Percentiles rank a stretch among this genome's conserved stretches.
phyloP scores from a whole-genome alignment of 2,329 filamentous ascomycete genomes.

The Myriosclerotinia curreyana region DNA sequence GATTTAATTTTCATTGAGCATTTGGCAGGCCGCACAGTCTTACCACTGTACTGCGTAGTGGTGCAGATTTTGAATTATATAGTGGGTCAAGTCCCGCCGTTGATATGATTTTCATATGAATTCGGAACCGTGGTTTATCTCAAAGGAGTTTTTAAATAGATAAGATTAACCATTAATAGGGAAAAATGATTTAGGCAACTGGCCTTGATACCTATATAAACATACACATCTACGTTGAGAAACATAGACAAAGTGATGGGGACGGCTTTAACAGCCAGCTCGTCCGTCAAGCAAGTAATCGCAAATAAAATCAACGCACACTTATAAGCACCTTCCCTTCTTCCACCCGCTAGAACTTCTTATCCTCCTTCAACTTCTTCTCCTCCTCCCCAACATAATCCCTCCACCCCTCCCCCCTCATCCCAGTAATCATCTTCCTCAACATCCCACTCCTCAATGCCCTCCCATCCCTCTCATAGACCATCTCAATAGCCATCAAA shows the following conservation, averaged over 20 bases:
- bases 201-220: conserved; percentile 13
- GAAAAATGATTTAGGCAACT: background rate
- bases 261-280: background rate
- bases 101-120: no score
- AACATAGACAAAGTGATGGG: background rate
- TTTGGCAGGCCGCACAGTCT: no score
- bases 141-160: background rate
- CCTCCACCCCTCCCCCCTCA: conserved; percentile 37
- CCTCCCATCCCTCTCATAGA: conserved; percentile 43
- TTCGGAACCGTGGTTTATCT: no score
- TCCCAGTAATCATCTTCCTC: conserved; percentile 32
- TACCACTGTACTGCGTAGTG: no score
- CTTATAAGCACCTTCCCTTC: background rate
- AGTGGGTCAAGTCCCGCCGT: no score
- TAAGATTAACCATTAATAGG: background rate
- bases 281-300: background rate
- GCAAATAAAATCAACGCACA: background rate
- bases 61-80: no score
- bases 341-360: conserved; percentile 9
- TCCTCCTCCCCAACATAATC: conserved; percentile 33
- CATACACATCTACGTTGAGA: background rate
- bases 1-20: no score
- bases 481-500: conserved; percentile 71
- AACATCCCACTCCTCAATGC: conserved; percentile 32
- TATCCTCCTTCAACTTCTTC: conserved; percentile 26